These are phyloP conservation scores for Dictyostelium intermedium DNA, from an alignment of 78 protist species.

Conservation along the genomic window DNA sequence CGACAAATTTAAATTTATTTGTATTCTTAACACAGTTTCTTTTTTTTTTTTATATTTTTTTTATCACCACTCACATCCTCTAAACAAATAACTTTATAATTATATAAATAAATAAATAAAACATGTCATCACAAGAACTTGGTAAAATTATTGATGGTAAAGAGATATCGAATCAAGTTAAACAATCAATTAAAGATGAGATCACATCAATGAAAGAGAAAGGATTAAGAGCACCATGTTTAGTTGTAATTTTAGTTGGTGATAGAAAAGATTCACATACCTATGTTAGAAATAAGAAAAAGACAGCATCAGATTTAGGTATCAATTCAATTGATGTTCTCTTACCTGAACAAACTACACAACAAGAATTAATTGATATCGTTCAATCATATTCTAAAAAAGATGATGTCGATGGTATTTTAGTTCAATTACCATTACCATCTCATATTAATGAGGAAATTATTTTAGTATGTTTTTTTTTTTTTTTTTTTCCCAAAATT, in stretches of 20 bases:
- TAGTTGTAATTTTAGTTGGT: conserved; percentile 81
- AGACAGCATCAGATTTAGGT: conserved; percentile 70
- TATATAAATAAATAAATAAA: background rate
- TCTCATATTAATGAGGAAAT: conserved; percentile 89
- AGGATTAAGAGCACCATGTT: conserved; percentile 63
- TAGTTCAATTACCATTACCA: conserved; percentile 98
- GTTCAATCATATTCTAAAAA: conserved; percentile 45
- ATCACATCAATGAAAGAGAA: background rate
- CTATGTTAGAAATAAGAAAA: conserved; percentile 78
- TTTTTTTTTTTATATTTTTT: background rate
- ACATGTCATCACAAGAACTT: background rate
- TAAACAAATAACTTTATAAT: background rate
- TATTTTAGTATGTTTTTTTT: conserved; percentile 47
- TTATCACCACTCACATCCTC: background rate
- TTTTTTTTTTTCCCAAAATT: too few species aligned
- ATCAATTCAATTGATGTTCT: conserved; percentile 26
- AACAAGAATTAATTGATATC: conserved; percentile 48
- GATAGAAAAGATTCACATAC: conserved; percentile 78
- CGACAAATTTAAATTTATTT: too few species aligned
- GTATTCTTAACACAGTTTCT: too few species aligned
- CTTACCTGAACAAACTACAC: conserved; percentile 62
- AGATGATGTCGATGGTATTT: conserved; percentile 82
- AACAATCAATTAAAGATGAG: conserved; percentile 17
- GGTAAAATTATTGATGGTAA: conserved; percentile 75
- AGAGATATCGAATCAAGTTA: conserved; percentile 29